Conservation (phyloP, 352 stramenopile species). For the Globisporangium radiosum region DNA sequence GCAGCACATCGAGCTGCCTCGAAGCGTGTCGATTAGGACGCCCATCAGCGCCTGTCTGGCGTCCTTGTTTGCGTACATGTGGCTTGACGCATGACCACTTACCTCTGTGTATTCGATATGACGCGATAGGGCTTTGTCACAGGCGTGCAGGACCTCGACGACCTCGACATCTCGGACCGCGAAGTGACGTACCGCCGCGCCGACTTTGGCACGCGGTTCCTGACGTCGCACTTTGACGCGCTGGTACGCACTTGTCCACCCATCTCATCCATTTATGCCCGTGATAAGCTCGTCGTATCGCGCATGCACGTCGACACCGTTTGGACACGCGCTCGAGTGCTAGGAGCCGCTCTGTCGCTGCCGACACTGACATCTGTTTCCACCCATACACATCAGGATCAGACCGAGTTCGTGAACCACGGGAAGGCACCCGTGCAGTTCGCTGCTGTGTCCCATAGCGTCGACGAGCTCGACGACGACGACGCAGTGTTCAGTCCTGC, state of each 20-base stretch:
- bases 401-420: constrained; percentile 16
- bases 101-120: constrained; percentile 7
- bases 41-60: no score
- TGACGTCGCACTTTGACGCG: constrained; percentile 48
- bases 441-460: constrained; percentile 8
- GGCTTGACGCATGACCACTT: constrained; percentile 4
- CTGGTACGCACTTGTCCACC: constrained; percentile 25
- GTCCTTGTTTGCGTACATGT: neutral
- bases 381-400: constrained; percentile 12
- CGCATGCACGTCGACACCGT: no score
- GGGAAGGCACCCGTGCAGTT: constrained; percentile 25
- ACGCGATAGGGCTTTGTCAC: constrained; percentile 21
- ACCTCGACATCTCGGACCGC: constrained; percentile 22
- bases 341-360: no score
- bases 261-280: neutral
- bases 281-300: no score
- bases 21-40: no score
- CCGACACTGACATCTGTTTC: neutral
- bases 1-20: no score
- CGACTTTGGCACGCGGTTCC: constrained; percentile 41
- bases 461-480: constrained; percentile 29
- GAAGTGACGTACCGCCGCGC: constrained; percentile 67
- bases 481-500: neutral
- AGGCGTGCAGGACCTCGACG: constrained; percentile 21
- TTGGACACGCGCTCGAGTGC: no score